Evolutionary conservation across 768 basidiomycete genomes (phyloP), one percentile per base, ranked within the genome.

Genomic region (Lentinula lateritia): DNA sequence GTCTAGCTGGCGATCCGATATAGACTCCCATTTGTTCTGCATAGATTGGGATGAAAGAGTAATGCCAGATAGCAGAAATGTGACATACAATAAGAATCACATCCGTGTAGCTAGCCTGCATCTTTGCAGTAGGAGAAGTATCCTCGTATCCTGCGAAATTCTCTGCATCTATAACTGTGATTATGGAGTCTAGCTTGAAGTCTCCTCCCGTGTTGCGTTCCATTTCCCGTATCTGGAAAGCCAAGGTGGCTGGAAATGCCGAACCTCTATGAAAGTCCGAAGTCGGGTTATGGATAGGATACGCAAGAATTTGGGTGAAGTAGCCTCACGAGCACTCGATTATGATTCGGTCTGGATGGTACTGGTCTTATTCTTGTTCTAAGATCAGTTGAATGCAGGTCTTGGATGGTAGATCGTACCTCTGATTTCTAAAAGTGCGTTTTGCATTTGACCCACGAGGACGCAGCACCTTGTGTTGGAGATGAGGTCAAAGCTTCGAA

Each of bases 71-170:
- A 20, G 32, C 9, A 48, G 9, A n/a, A 28, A 8, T 5, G 34
- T 62, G 3, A 78, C 87, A 62, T 62, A 92, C 91, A 58, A 98
- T 83, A 34, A 98, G 77, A 61, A 98, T 85, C 42, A 95, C 80
- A 70, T 98, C 95, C 3, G 95, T 94, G 71, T 96, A 98, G 69
- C 89, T 90, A n/a, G 95, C 92, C 76, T 93, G 88, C 88, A 96
- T 93, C 70, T 85, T 92, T 20, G 95, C 94, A 0, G 95, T 95
- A 0, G 92, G 89, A 6, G 90, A 93, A 0, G 85, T 89, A 69
- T 98, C 95, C 69, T 97, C 95, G 72, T 97, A 97, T 3, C 95
- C 95, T 13, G 76, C 72, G 71, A 98, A 98, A 72, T 96, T 96
- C 73, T 93, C 92, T 0, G 92, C 90, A 69, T 93, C 91, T 52